Evolutionary conservation across 2,329 filamentous ascomycete genomes (phyloP).

Genomic region (Xylaria sp.): DNA sequence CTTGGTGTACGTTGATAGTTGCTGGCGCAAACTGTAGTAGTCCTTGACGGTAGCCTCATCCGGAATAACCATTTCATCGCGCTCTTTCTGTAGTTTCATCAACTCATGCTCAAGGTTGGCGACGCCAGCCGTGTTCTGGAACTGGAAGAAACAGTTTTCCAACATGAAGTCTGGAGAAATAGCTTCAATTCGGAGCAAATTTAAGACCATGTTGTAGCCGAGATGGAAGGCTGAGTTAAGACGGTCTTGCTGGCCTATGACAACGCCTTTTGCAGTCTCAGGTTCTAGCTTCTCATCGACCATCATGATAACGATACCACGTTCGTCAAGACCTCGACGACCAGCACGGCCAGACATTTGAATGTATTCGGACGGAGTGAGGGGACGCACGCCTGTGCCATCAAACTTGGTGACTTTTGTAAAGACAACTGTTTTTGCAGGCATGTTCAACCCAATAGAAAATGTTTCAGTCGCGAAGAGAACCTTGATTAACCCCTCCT

Average conservation of each 20-base stretch:
- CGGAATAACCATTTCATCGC: constrained; percentile 77
- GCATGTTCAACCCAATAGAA: constrained; percentile 99
- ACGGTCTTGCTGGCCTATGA: constrained; percentile 95
- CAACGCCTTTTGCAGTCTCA: constrained; percentile 90
- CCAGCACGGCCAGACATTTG: constrained; percentile 99
- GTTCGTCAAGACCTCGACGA: constrained; percentile 94
- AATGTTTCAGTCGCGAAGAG: constrained; percentile 98
- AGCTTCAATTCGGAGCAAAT: constrained; percentile 96
- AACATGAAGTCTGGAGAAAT: constrained; percentile 99
- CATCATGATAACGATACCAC: constrained; percentile 99
- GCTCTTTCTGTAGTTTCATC: constrained; percentile 78
- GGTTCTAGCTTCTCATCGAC: constrained; percentile 97
- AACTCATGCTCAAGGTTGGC: constrained; percentile 85
- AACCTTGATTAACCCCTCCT: constrained; percentile 97
- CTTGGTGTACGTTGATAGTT: constrained; percentile 82
- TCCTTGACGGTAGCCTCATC: constrained; percentile 92
- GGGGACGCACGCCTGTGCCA: constrained; percentile 79
- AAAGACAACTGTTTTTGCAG: constrained; percentile 98
- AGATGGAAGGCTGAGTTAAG: constrained; percentile 98
- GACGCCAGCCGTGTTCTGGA: constrained; percentile 93
- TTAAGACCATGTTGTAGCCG: constrained; percentile 99
- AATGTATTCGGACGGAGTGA: constrained; percentile 95
- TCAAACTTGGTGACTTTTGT: constrained; percentile 97
- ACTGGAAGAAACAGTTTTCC: constrained; percentile 98
- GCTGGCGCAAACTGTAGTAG: constrained; percentile 89